Evolutionary conservation across 108 stramenopile species (phyloP).

Genomic region (Asterionellopsis glacialis): DNA sequence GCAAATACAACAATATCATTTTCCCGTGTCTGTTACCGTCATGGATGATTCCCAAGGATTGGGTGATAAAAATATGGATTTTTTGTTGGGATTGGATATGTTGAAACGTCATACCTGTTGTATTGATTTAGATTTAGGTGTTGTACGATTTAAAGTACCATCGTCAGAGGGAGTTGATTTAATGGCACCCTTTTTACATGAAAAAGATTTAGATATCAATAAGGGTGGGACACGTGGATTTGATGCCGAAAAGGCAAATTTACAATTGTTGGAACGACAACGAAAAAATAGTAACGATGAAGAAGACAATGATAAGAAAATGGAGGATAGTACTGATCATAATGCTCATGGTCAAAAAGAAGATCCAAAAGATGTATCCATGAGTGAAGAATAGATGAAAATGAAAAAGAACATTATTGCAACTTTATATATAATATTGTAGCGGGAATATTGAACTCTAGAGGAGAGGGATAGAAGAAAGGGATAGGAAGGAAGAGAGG

Average conservation of each 20-base stretch:
- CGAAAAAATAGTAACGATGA: conserved; percentile 17
- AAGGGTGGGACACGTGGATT: conserved; percentile 86
- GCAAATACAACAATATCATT: conserved; percentile 61
- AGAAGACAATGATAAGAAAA: conserved; percentile 6
- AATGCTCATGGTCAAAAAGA: no score
- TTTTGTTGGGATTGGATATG: conserved; percentile 96
- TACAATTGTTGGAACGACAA: conserved; percentile 24
- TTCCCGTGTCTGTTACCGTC: conserved; percentile 67
- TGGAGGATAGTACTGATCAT: no score
- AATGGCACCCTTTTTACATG: conserved; percentile 77
- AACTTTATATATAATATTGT: no score
- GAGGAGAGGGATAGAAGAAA: no score
- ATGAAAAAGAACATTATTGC: no score
- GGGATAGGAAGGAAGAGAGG: no score
- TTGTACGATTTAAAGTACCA: conserved; percentile 44
- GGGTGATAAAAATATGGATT: conserved; percentile 88
- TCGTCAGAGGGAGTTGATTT: conserved; percentile 16
- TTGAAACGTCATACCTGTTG: conserved; percentile 86
- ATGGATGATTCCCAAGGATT: conserved; percentile 66
- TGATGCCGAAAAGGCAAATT: conserved; percentile 60
- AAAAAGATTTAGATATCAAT: conserved; percentile 71
- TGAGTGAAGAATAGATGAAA: no score
- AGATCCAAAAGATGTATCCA: no score
- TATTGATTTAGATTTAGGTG: conserved; percentile 81
- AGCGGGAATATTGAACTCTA: no score